Percentiles rank a stretch among this genome's conserved stretches.
Conservation (phyloP, 805 yeast species). For the Ogataea dorogensis region DNA sequence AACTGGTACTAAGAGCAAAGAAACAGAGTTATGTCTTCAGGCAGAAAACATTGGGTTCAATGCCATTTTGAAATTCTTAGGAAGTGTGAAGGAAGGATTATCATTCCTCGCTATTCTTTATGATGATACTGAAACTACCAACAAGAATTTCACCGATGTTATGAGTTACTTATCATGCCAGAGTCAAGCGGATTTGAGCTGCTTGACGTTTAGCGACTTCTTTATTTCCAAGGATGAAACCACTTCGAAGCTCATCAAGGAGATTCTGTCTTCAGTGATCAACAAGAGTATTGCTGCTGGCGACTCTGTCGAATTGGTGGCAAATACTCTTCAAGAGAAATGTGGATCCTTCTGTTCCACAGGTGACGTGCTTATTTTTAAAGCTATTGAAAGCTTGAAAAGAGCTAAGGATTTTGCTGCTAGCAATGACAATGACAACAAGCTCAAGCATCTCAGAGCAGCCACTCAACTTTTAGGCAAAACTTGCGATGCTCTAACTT, state of each 20-base stretch:
- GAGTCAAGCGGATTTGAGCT: conserved; percentile 65
- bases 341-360: conserved; percentile 95
- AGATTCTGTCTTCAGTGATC: conserved; percentile 82
- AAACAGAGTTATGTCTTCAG: conserved; percentile 66
- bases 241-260: conserved; percentile 70
- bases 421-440: conserved; percentile 68
- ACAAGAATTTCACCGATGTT: conserved; percentile 54
- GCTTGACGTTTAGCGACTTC: conserved; percentile 69
- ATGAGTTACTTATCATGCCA: conserved; percentile 66
- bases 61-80: conserved; percentile 70
- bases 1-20: conserved; percentile 43
- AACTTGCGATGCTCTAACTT: conserved; percentile 72
- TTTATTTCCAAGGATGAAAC: conserved; percentile 63
- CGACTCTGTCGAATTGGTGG: conserved; percentile 88
- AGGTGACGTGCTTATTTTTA: conserved; percentile 88
- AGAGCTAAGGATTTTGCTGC: conserved; percentile 76
- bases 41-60: conserved; percentile 90
- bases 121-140: conserved; percentile 56
- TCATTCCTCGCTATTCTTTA: conserved; percentile 80
- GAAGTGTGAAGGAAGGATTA: conserved; percentile 82
- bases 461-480: conserved; percentile 76
- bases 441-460: conserved; percentile 62
- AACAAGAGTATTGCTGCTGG: conserved; percentile 87
- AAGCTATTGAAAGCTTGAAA: conserved; percentile 88
- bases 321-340: conserved; percentile 82